Conservation (phyloP, 441 rosid species). For the Capsella rubella region DNA sequence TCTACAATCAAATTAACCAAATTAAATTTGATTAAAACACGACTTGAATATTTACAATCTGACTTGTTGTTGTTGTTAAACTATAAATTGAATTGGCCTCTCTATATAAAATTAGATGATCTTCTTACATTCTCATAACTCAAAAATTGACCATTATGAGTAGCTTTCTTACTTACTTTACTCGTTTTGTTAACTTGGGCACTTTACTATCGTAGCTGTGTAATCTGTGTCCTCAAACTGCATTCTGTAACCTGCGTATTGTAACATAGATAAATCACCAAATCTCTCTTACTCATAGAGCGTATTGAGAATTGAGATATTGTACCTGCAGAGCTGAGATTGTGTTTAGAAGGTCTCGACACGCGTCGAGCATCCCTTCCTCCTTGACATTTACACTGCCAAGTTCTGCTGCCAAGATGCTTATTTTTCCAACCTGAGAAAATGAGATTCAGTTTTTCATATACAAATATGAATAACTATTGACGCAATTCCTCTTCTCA, state of each 20-base stretch:
- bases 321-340: slow-evolving; percentile 72
- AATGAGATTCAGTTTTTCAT: slow-evolving; percentile 2
- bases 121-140: neutral
- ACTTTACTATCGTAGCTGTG: slow-evolving; percentile 50
- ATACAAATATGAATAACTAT: no score
- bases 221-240: slow-evolving; percentile 65
- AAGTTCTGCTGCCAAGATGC: slow-evolving; percentile 64
- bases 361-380: slow-evolving; percentile 60
- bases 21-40: neutral
- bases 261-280: neutral
- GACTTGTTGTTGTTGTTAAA: neutral
- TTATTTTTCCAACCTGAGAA: slow-evolving; percentile 61
- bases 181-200: slow-evolving; percentile 4
- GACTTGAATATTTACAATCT: neutral
- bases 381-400: slow-evolving; percentile 57
- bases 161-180: slow-evolving; percentile 5
- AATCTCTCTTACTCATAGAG: neutral
- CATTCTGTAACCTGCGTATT: slow-evolving; percentile 66
- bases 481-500: neutral
- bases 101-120: slow-evolving; percentile 4
- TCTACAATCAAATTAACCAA: neutral
- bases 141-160: slow-evolving; percentile 4
- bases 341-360: slow-evolving; percentile 61
- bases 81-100: neutral
- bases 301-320: neutral